Base-by-base conservation (phyloP, 148 eudicot species). In the Salicornia ramosissima region DNA sequence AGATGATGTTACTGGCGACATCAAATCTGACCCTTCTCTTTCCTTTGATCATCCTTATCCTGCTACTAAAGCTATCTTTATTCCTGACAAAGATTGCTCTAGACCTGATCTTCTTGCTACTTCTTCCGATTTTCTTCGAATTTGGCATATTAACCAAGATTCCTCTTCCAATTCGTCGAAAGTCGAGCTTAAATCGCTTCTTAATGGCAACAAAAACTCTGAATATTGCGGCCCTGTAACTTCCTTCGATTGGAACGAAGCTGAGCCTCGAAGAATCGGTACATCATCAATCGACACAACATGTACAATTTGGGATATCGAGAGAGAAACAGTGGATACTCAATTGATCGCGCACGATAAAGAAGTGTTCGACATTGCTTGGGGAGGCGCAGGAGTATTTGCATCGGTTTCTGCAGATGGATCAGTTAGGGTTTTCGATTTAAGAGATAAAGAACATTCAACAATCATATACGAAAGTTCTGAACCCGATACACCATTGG, bases 341-440 rank as follows among this genome's bases (percentile, higher is more conserved):
- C 99, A 95, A 59, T 57, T 95, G 54, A 95, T 95, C 28, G 99
- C 99, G 0, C 97, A 95, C 66, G 99, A 95, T 74, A 95, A 91
- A 45, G 99, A 95, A 80, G 99, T 95, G 31, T 86, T 89, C 63
- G 99, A 95, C 67, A 95, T 95, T 57, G 97, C 99, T 10, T 95
- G 99, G 97, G 97, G 99, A 0, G 99, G 88, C 31, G 93, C 96
- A 10, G 97, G 97, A 53, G 96, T 95, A 5, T 95, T 95, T 33
- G 93, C 99, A 0, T 95, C 99, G 7, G 97, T 89, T 60, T 91
- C 97, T 0, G 99, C 97, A 0, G 99, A 95, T 68, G 99, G 99
- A 10, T 86, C 92, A 1, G 97, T 95, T 25, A 81, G 99, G 76
- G 87, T 91, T 15, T 95, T 95, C 31, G 99, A 95, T 81, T 73